A percentile compares a stretch with the other conserved stretches of the same genome.
phyloP scores from a whole-genome alignment of 257 asterid genomes.

The Vinca minor region DNA sequence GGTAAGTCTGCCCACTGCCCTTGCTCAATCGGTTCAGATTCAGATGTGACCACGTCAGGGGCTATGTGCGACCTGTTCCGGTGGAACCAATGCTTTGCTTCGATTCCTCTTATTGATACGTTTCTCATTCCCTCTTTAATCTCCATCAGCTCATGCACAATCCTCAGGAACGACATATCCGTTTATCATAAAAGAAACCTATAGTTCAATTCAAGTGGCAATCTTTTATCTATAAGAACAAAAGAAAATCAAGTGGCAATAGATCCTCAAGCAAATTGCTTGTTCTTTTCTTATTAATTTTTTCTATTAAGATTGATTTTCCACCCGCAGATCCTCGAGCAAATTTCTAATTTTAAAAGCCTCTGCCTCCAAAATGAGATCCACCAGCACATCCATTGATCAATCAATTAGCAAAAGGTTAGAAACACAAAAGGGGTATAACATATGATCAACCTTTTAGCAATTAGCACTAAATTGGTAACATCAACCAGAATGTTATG shows the following conservation, averaged over 20 bases:
- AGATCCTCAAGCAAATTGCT: not conserved
- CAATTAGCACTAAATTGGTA: not conserved
- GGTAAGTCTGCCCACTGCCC: constrained; percentile 94
- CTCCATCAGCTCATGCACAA: constrained; percentile 66
- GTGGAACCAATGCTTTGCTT: constrained; percentile 60
- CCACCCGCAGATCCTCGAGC: constrained; percentile 4
- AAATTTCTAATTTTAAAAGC: not conserved
- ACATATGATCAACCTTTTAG: not conserved
- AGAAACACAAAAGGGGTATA: not conserved
- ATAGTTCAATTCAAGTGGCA: constrained; percentile 14
- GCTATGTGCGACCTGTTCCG: constrained; percentile 58
- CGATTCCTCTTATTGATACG: constrained; percentile 54
- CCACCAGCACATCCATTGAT: not conserved
- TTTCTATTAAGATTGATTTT: not conserved
- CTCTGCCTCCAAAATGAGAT: not conserved
- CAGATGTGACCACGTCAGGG: constrained; percentile 53
- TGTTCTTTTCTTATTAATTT: not conserved
- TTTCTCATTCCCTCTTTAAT: constrained; percentile 81
- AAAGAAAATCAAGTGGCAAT: not conserved
- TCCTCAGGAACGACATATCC: constrained; percentile 73
- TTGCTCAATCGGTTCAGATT: constrained; percentile 52
- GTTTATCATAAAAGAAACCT: constrained; percentile 18
- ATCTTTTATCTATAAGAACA: not conserved
- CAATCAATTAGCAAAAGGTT: not conserved
- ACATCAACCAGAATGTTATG: not conserved